Percentiles rank a stretch among this genome's conserved stretches.
Conservation (phyloP, 495 filamentous ascomycete genomes). For the Tuber magnatum region DNA sequence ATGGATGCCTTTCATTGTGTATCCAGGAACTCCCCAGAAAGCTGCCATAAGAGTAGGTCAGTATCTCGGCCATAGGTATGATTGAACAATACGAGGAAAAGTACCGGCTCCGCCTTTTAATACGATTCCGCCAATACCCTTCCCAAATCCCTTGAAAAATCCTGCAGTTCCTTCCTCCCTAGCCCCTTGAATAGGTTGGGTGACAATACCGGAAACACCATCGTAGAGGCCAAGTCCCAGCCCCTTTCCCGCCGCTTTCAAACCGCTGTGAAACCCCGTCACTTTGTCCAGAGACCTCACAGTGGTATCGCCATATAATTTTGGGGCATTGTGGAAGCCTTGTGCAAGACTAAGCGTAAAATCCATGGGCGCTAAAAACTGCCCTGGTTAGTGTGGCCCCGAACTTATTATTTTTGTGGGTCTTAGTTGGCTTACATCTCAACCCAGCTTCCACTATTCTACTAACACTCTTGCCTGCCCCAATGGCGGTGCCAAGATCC, state of each 20-base stretch:
- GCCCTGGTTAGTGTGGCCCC: constrained; percentile 61
- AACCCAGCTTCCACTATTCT: constrained; percentile 65
- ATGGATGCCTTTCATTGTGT: constrained; percentile 59
- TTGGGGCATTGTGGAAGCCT: constrained; percentile 76
- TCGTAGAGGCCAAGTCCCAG: constrained; percentile 66
- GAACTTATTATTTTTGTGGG: constrained; percentile 74
- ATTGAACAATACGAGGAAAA: constrained; percentile 58
- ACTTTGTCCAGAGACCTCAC: constrained; percentile 52
- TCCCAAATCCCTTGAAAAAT: constrained; percentile 60
- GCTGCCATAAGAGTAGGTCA: constrained; percentile 9
- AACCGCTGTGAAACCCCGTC: constrained; percentile 60
- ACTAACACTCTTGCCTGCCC: constrained; percentile 56
- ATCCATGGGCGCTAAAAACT: constrained; percentile 62
- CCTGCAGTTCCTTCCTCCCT: constrained; percentile 54
- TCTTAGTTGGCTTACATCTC: constrained; percentile 68
- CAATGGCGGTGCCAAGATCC: constrained; percentile 51
- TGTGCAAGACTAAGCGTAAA: constrained; percentile 65
- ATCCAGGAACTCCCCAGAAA: constrained; percentile 56
- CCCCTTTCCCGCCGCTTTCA: constrained; percentile 59
- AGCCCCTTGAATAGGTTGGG: constrained; percentile 58
- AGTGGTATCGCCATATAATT: constrained; percentile 64
- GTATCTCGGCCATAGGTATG: constrained; percentile 27
- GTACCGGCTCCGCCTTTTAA: constrained; percentile 62
- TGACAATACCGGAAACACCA: constrained; percentile 63
- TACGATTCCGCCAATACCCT: constrained; percentile 67